These are phyloP conservation scores for Starmera amethionina DNA, from an alignment of 805 yeast genomes.

Conservation along the genomic window DNA sequence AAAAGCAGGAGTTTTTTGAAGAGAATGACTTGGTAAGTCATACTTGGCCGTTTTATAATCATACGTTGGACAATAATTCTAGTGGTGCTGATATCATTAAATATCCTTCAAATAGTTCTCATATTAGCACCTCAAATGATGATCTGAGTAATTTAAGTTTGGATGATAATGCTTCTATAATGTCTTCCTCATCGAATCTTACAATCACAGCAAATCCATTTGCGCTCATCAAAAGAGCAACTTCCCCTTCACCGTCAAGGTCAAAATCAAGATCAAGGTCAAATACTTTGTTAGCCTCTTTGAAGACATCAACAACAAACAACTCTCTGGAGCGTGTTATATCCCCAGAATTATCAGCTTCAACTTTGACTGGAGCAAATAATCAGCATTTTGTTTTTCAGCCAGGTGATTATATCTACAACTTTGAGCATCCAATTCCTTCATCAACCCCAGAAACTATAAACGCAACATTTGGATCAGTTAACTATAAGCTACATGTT, in stretches of 20 bases:
- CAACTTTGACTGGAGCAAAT: not conserved
- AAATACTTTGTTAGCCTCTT: constrained; percentile 4
- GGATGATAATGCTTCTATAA: constrained; percentile 10
- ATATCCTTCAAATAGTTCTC: constrained; percentile 1
- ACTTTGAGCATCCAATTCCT: constrained; percentile 83
- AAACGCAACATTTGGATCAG: constrained; percentile 72
- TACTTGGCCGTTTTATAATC: constrained; percentile 81
- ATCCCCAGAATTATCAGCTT: not conserved
- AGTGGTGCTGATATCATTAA: constrained; percentile 34
- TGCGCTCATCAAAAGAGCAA: constrained; percentile 14
- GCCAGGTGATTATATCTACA: constrained; percentile 89
- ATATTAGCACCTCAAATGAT: constrained; percentile 3
- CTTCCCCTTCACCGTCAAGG: constrained; percentile 16
- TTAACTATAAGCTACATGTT: constrained; percentile 61
- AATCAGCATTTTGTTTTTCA: constrained; percentile 36
- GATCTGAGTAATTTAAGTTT: constrained; percentile 17
- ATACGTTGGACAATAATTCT: constrained; percentile 24
- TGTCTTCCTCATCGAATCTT: no score
- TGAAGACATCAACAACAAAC: constrained; percentile 2
- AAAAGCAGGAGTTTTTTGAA: constrained; percentile 57
- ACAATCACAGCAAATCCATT: constrained; percentile 13
- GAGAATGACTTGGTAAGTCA: constrained; percentile 59
- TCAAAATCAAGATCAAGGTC: constrained; percentile 7
- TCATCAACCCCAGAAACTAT: constrained; percentile 76
- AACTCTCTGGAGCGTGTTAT: not conserved